A percentile compares a stretch with the other conserved stretches of the same genome.
Evolutionary conservation across 208 protist genomes (phyloP).

Genomic region (Leptomonas pyrrhocoris): DNA sequence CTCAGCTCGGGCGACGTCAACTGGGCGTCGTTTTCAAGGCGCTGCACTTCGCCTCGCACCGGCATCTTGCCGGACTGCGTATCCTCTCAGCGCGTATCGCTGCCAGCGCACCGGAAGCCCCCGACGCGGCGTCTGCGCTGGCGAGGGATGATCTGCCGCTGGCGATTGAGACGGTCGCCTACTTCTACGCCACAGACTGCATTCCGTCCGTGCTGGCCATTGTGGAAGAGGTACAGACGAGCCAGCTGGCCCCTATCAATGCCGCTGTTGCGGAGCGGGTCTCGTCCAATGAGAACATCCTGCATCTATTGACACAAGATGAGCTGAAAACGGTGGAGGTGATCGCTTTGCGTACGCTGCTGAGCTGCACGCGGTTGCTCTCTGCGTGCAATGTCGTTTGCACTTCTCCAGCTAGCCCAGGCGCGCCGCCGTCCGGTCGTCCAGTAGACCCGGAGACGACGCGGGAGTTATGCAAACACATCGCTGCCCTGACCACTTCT

Average conservation of each 20-base stretch:
- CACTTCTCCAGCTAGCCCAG: neutral
- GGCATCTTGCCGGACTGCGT: constrained; percentile 55
- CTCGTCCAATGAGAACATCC: neutral
- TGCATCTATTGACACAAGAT: neutral
- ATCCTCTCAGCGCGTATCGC: constrained; percentile 44
- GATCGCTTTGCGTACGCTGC: constrained; percentile 20
- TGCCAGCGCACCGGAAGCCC: neutral
- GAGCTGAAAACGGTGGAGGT: constrained; percentile 16
- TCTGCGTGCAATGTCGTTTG: neutral
- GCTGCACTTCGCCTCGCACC: constrained; percentile 54
- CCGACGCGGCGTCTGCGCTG: neutral
- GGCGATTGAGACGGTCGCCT: constrained; percentile 30
- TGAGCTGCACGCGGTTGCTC: constrained; percentile 28
- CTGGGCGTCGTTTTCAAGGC: constrained; percentile 43
- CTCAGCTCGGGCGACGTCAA: constrained; percentile 43
- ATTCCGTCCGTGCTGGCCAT: constrained; percentile 16
- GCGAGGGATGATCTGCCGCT: constrained; percentile 3
- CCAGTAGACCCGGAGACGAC: constrained; percentile 1
- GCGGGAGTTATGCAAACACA: constrained; percentile 7
- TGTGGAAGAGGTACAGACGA: constrained; percentile 13
- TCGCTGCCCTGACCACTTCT: neutral
- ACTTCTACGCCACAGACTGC: constrained; percentile 33
- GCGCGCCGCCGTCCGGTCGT: neutral
- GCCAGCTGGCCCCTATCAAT: neutral
- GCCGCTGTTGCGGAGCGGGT: neutral